phyloP scores from a whole-genome alignment of 2,329 filamentous ascomycete genomes.

The Helicocarpus griseus region DNA sequence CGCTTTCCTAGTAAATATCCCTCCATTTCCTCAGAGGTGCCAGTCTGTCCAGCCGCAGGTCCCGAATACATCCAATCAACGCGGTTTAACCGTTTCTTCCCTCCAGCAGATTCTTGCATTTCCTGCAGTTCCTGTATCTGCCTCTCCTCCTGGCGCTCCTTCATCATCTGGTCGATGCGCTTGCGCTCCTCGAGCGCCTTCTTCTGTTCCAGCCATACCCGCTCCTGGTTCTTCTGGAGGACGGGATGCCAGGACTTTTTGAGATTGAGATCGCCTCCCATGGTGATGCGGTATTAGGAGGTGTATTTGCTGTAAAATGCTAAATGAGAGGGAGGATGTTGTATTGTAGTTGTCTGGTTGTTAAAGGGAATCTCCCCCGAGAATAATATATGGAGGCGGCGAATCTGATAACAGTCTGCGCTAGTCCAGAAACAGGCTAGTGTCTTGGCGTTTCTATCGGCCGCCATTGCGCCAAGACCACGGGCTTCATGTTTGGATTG shows the following conservation, averaged over 20 bases:
- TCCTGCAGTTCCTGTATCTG: conserved; percentile 84
- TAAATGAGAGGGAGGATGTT: not conserved
- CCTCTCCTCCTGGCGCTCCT: conserved; percentile 89
- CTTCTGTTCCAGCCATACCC: conserved; percentile 85
- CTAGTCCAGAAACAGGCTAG: not conserved
- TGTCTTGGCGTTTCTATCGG: not conserved
- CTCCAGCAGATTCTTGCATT: conserved; percentile 80
- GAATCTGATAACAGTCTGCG: not conserved
- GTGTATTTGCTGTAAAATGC: not conserved
- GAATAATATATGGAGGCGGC: not conserved
- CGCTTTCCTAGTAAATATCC: conserved; percentile 88
- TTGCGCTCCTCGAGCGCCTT: conserved; percentile 92
- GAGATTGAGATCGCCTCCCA: conserved; percentile 83
- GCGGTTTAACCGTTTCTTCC: conserved; percentile 65
- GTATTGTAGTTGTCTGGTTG: not conserved
- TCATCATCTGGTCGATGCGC: conserved; percentile 78
- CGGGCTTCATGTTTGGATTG: not conserved
- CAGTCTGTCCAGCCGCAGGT: conserved; percentile 65
- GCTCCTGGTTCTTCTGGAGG: conserved; percentile 79
- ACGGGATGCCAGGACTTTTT: conserved; percentile 94
- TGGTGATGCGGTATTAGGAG: conserved; percentile 2
- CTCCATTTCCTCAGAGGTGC: conserved; percentile 79
- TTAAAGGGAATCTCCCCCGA: not conserved
- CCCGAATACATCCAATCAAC: conserved; percentile 99
- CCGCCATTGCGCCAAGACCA: too few relatives aligned